phyloP scores from a whole-genome alignment of 2,329 filamentous ascomycete genomes.

The Calonectria pauciramosa region DNA sequence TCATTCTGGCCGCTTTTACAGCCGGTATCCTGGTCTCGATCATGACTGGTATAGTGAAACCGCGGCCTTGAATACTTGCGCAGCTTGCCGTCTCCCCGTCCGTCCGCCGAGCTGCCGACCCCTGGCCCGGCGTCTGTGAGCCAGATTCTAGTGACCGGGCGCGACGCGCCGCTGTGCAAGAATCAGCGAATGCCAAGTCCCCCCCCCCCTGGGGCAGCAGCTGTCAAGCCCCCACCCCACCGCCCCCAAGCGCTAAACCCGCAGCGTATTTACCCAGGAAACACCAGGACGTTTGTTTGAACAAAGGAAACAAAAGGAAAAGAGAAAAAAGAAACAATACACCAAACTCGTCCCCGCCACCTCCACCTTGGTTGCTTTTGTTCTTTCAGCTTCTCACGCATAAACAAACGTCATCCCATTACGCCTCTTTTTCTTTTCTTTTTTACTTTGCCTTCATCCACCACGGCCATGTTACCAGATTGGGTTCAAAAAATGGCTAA shows the following conservation, averaged over 20 bases:
- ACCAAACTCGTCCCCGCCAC: not conserved
- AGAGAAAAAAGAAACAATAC: not conserved
- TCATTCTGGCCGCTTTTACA: not conserved
- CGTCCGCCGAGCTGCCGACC: not conserved
- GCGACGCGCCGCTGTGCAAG: not conserved
- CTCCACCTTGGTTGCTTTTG: not conserved
- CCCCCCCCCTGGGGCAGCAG: not conserved
- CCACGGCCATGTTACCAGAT: not conserved
- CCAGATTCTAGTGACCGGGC: not conserved
- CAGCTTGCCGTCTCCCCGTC: not conserved
- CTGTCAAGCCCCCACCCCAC: not conserved
- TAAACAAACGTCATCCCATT: not conserved
- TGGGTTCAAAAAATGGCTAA: not conserved
- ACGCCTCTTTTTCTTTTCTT: not conserved
- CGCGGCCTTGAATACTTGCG: not conserved
- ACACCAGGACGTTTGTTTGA: not conserved
- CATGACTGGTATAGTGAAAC: not conserved
- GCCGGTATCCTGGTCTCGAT: not conserved
- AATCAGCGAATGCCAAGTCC: not conserved
- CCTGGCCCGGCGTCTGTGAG: not conserved
- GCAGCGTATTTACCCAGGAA: not conserved
- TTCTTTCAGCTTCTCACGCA: constrained; percentile 4
- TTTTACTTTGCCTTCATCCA: not conserved
- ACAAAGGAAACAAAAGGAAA: not conserved
- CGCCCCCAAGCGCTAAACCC: not conserved